These are phyloP conservation scores for Suillus subluteus DNA, from an alignment of 768 basidiomycete species.

Conservation along the genomic window DNA sequence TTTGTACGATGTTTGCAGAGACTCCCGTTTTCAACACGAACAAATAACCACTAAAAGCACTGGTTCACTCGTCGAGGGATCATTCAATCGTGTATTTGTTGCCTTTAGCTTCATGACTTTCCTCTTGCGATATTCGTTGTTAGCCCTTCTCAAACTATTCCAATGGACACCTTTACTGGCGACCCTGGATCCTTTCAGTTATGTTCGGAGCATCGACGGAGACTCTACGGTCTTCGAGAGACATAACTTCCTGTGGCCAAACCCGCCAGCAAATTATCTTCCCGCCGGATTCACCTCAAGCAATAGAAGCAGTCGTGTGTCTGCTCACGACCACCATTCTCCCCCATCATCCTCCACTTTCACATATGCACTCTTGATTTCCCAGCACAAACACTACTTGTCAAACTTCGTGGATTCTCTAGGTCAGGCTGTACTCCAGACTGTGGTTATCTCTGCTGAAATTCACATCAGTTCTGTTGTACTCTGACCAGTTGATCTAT, in stretches of 20 bases:
- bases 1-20: background rate
- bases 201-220: background rate
- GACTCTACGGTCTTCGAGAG: background rate
- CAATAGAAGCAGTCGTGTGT: background rate
- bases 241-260: background rate
- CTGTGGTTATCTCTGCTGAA: background rate
- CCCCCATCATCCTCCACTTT: background rate
- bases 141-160: slow-evolving; percentile 6
- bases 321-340: background rate
- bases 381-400: slow-evolving; percentile 5
- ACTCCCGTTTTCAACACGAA: background rate
- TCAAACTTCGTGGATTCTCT: slow-evolving; percentile 6
- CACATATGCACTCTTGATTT: background rate
- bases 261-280: background rate
- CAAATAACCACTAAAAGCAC: background rate
- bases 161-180: background rate
- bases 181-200: background rate
- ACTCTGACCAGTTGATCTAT: slow-evolving; percentile 2
- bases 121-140: background rate
- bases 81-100: background rate
- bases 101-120: background rate
- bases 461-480: background rate
- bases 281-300: background rate
- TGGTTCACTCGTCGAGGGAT: background rate
- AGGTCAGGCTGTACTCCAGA: background rate